phyloP scores from a whole-genome alignment of 257 asterid species.

The Asclepias syriaca region DNA sequence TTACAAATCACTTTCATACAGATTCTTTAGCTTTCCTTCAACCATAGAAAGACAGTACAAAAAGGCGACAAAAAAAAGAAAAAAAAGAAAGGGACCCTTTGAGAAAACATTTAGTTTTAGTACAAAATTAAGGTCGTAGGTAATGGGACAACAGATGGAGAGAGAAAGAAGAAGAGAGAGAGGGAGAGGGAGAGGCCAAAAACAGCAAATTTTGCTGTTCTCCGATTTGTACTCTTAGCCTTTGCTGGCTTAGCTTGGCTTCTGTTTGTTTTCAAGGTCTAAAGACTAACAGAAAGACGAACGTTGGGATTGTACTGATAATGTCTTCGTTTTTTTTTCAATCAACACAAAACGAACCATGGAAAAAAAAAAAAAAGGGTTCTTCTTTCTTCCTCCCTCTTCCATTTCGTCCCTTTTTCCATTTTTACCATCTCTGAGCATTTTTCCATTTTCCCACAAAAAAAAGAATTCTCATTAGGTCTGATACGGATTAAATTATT shows the following conservation, averaged over 20 bases:
- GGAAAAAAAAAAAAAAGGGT: background rate
- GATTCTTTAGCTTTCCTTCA: background rate
- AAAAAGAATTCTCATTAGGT: no score
- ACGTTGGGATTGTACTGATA: background rate
- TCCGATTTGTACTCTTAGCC: conserved; percentile 26
- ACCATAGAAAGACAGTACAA: background rate
- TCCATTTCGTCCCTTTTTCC: background rate
- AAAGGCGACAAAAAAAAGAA: background rate
- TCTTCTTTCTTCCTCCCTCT: background rate
- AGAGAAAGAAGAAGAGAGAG: no score
- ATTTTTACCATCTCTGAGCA: background rate
- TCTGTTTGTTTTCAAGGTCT: background rate
- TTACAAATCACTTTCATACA: conserved; percentile 7
- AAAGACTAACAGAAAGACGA: background rate
- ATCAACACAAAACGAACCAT: background rate
- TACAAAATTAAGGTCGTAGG: conserved; percentile 11
- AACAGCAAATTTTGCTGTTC: background rate
- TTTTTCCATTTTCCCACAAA: background rate
- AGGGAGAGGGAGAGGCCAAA: background rate
- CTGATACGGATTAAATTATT: no score
- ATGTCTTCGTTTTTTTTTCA: background rate
- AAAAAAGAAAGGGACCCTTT: conserved; percentile 8
- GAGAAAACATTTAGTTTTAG: background rate
- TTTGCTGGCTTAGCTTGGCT: background rate
- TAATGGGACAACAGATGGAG: conserved; percentile 6